Evolutionary conservation across 2,329 filamentous ascomycete species (phyloP), one percentile per base, ranked within the genome.

Genomic region (Colletotrichum destructivum): DNA sequence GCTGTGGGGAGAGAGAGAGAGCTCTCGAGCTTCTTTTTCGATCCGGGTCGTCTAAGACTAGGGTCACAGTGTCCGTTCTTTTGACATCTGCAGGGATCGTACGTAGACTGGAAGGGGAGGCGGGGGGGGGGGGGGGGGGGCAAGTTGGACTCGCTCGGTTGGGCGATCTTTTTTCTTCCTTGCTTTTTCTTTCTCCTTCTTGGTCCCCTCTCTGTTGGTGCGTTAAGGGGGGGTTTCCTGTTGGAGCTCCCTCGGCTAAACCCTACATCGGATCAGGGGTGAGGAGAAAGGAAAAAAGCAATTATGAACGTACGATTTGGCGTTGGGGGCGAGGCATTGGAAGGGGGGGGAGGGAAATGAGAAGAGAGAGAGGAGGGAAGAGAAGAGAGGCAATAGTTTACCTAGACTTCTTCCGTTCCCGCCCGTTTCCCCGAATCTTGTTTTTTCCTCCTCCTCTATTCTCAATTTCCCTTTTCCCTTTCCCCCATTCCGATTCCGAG

Each of bases 11-110:
- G 6, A 31, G 31, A 31, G 6, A 31, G 31, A 31, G 31, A 9
- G 31, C 12, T n/a, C n/a, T 23, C 44, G 9, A 35, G 2, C 26
- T n/a, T 35, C 31, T 16, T n/a, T n/a, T n/a, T n/a, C 9, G 4
- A 9, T 7, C 31, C 7, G 31, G 31, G 16, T 15, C 16, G 4
- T 31, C 18, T 4, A 44, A 46, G 23, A 13, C 26, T n/a, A 23
- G 26, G 59, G 12, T 35, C 6, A 21, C 44, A 23, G 59, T 49
- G 46, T 38, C 44, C 44, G 46, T 51, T 55, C 18, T 31, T 62
- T 51, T 62, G 44, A 40, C 44, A 62, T 31, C 59, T 62, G 59
- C 59, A 62, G 35, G 59, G 31, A 23, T 62, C 31, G 31, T 31
- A 8, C 7, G 31, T 31, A 8, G 1, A 31, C 31, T 31, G 8